A percentile compares a stretch with the other conserved stretches of the same genome.
Conservation (phyloP, 257 asterid species). For the Voacanga thouarsii region DNA sequence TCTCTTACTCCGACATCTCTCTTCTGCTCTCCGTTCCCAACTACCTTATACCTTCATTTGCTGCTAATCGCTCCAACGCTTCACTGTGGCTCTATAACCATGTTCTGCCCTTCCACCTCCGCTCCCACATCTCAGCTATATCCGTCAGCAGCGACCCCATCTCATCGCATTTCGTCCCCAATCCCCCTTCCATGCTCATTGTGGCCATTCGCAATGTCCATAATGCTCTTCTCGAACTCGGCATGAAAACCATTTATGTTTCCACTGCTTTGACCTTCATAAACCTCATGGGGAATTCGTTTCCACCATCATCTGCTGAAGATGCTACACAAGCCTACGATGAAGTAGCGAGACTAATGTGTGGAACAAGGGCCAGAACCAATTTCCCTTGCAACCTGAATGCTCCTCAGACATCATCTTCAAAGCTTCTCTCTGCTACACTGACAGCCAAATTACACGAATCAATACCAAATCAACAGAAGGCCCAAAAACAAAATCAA, state of each 20-base stretch:
- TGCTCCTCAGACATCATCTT: too few species aligned
- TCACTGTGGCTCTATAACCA: slow-evolving; percentile 47
- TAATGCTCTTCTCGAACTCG: slow-evolving; percentile 51
- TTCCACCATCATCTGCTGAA: slow-evolving; percentile 87
- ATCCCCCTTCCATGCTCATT: slow-evolving; percentile 47
- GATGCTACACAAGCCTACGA: too few species aligned
- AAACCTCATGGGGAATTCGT: slow-evolving; percentile 55
- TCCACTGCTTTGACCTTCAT: slow-evolving; percentile 75
- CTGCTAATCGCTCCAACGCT: slow-evolving; percentile 61
- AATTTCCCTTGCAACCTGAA: too few species aligned
- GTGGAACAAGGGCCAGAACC: too few species aligned
- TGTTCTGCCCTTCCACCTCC: slow-evolving; percentile 79
- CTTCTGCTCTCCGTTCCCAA: slow-evolving; percentile 78
- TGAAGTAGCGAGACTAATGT: too few species aligned
- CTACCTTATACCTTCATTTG: slow-evolving; percentile 51
- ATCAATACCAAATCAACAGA: too few species aligned
- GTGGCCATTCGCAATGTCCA: slow-evolving; percentile 70
- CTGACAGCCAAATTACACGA: too few species aligned
- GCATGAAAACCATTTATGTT: slow-evolving; percentile 55
- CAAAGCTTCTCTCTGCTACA: too few species aligned
- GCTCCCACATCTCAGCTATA: slow-evolving; percentile 58
- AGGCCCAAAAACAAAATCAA: too few species aligned
- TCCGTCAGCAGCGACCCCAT: slow-evolving; percentile 73
- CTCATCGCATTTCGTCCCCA: slow-evolving; percentile 29
- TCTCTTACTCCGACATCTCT: slow-evolving; percentile 79